Evolutionary conservation across 2,329 filamentous ascomycete species (phyloP), one percentile per base, ranked within the genome.

Genomic region (Blastomyces emzantsi): DNA sequence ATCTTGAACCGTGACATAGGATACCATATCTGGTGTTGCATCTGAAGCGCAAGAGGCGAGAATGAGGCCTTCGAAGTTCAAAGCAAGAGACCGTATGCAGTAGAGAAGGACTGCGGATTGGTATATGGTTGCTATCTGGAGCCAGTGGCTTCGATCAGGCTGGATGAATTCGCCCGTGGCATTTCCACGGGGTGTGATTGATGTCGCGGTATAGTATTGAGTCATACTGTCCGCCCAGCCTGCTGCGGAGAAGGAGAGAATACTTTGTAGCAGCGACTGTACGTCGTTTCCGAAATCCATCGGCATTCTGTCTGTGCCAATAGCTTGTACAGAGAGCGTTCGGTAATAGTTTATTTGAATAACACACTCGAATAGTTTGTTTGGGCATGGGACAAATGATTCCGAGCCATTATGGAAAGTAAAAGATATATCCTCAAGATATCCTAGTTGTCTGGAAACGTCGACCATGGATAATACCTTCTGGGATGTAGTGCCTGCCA

Each of bases 341-440:
- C 66, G 64, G 51, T 63, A 64, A 56, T 66, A 62, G 63, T 67
- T 67, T 9, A 66, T 64, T 49, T 64, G 65, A 51, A 67, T 66
- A n/a, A 67, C 59, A 19, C 41, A 58, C 25, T 64, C 63, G 30
- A 67, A 64, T 2, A 67, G 59, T 39, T 65, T 43, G 59, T 64
- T 65, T 22, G 66, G 65, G 55, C 61, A 67, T 2, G 64, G 60
- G 15, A 66, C 59, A 47, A 64, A 67, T 17, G 66, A 65, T 54
- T 65, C 66, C 6, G 55, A 63, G 15, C 66, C 66, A 49, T 67
- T 61, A 28, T 62, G 61, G 47, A 60, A 66, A 28, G 65, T 30
- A 7, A 62, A 60, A 19, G 58, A 17, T 30, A 67, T 63, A 52
- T 66, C 54, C n/a, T 55, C 33, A 1, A 43, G n/a, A 55, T 67